Percentiles rank a stretch among this genome's conserved stretches.
phyloP scores from a whole-genome alignment of 306 rosid genomes.

The Senna tora region DNA sequence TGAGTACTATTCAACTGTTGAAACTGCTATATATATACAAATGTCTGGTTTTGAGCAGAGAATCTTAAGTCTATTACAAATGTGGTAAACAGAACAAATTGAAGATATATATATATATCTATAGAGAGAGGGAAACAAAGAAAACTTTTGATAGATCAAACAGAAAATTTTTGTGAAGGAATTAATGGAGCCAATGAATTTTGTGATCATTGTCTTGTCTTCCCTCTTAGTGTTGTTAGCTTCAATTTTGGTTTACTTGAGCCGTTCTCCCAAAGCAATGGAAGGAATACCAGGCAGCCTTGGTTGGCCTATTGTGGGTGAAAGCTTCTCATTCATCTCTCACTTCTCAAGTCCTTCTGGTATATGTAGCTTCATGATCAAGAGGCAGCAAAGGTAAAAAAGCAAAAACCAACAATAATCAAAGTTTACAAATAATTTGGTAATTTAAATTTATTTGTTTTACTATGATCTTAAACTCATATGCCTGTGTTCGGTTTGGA shows the following conservation, averaged over 20 bases:
- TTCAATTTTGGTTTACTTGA: constrained; percentile 42
- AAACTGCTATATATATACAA: constrained; percentile 12
- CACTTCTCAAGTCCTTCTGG: constrained; percentile 82
- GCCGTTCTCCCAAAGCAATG: constrained; percentile 72
- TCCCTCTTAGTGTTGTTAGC: constrained; percentile 43
- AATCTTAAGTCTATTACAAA: constrained; percentile 14
- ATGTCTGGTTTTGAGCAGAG: constrained; percentile 13
- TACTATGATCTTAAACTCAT: too few relatives aligned
- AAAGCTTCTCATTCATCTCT: constrained; percentile 70
- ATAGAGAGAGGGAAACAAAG: constrained; percentile 2
- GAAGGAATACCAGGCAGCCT: constrained; percentile 75
- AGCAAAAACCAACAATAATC: neutral
- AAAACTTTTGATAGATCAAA: too few relatives aligned
- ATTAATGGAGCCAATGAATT: constrained; percentile 53
- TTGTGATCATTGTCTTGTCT: constrained; percentile 40
- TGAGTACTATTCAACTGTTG: too few relatives aligned
- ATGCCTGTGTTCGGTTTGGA: too few relatives aligned
- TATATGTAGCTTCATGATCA: constrained; percentile 76
- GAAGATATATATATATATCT: constrained; percentile 12
- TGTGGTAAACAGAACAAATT: constrained; percentile 15
- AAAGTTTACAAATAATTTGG: too few relatives aligned
- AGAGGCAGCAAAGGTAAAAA: constrained; percentile 78
- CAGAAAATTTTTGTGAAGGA: neutral
- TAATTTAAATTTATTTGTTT: too few relatives aligned
- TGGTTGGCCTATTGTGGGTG: constrained; percentile 90